These are phyloP conservation scores for Colletotrichum ledebouriae DNA, from an alignment of 2,329 filamentous ascomycete genomes.

Conservation along the genomic window DNA sequence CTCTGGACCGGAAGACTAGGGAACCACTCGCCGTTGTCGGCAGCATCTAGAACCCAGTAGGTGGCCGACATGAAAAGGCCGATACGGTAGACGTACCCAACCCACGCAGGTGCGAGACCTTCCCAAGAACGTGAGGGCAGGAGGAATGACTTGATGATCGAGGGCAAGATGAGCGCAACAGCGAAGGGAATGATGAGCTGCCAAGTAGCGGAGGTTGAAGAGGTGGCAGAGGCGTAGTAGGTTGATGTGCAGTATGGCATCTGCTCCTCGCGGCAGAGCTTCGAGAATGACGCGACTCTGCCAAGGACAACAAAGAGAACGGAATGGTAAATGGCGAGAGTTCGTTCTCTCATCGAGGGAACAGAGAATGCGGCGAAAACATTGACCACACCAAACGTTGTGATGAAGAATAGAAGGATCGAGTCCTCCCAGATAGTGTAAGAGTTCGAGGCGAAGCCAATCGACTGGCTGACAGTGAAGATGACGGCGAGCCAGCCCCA, in stretches of 20 bases:
- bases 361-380: slow-evolving; percentile 82
- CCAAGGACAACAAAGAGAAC: slow-evolving; percentile 84
- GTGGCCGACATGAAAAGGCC: slow-evolving; percentile 81
- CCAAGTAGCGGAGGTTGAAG: slow-evolving; percentile 93
- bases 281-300: slow-evolving; percentile 86
- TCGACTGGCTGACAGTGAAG: slow-evolving; percentile 88
- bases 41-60: slow-evolving; percentile 92
- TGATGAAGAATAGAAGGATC: slow-evolving; percentile 91
- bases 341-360: slow-evolving; percentile 74
- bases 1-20: slow-evolving; percentile 67
- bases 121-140: slow-evolving; percentile 87
- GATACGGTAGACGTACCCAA: slow-evolving; percentile 82
- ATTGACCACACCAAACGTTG: slow-evolving; percentile 85
- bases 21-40: slow-evolving; percentile 88
- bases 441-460: slow-evolving; percentile 96
- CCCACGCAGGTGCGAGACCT: slow-evolving; percentile 86
- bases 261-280: slow-evolving; percentile 96
- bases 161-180: slow-evolving; percentile 79
- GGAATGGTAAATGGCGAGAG: slow-evolving; percentile 87
- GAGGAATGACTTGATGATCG: slow-evolving; percentile 84
- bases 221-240: slow-evolving; percentile 92
- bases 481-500: slow-evolving; percentile 91
- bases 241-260: slow-evolving; percentile 97
- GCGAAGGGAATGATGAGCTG: slow-evolving; percentile 85
- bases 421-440: slow-evolving; percentile 99